Base-by-base conservation (phyloP, 1,284 basidiomycete genomes). In the Sparassis latifolia region DNA sequence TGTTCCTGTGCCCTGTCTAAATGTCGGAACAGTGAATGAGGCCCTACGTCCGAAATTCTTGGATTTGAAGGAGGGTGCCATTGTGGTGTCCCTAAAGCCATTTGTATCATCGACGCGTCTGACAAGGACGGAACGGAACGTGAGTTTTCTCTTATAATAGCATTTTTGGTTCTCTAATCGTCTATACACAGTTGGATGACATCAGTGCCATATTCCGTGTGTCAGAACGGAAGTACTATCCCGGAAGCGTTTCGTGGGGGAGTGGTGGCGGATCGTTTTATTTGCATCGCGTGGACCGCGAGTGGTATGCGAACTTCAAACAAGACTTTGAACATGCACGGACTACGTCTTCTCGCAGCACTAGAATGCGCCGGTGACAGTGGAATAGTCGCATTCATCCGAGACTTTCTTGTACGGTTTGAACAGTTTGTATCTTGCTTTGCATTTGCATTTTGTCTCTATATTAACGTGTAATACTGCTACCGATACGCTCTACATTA, bases 21-120 rank as follows among this genome's bases (percentile, higher is more conserved):
- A 42, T 28, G 6, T 42, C 55, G 35, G 31, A 42, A n/a, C 50
- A 89, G 86, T 89, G 55, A 89, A 89, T 63, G 85, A 86, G 63
- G 79, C 80, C 0, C 66, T 89, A 9, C 72, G 81, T 46, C 80
- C 83, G 28, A 86, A 85, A 59, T 89, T 89, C 60, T 66, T 89
- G 43, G 86, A 89, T 62, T 69, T 89, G 52, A 89, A 89, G 61
- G 87, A 89, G 56, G 87, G 87, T 33, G 87, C 86, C 1, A 78
- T 84, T 44, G 84, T 89, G 20, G 76, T 89, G n/a, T 89, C 86
- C 5, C 66, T 89, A 10, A 75, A 78, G 49, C 83, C 84, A 1
- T 89, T 89, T 57, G 83, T 84, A 37, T 74, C 78, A 10, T 76
- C 77, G 5, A 80, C 78, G 30, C 77, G 84, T n/a, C 69, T 89